Evolutionary conservation across 2,329 filamentous ascomycete genomes (phyloP).

Genomic region (Sporothrix brasiliensis): DNA sequence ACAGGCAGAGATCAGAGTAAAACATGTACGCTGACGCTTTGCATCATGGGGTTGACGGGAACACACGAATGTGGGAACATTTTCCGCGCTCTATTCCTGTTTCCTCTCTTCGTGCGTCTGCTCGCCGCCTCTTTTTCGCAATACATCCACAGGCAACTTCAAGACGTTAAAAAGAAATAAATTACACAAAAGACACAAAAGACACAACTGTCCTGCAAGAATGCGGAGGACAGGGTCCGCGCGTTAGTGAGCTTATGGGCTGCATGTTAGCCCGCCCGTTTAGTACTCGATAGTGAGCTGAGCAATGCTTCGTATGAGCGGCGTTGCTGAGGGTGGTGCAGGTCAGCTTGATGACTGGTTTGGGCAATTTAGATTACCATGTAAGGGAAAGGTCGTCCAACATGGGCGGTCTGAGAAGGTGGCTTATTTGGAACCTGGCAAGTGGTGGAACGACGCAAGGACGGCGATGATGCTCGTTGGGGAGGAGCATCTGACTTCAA

Average conservation of each 20-base stretch:
- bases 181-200: background rate
- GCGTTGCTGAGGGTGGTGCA: constrained; percentile 1
- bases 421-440: constrained; percentile 15
- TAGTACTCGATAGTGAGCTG: constrained; percentile 11
- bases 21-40: background rate
- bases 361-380: constrained; percentile 15
- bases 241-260: constrained; percentile 15
- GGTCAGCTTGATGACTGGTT: background rate
- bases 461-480: background rate
- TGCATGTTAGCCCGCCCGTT: background rate
- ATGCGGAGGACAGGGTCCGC: constrained; percentile 17
- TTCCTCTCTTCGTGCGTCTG: background rate
- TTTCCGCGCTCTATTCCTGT: background rate
- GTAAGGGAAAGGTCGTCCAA: constrained; percentile 11
- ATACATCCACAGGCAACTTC: background rate
- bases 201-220: too few species aligned
- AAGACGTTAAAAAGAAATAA: background rate
- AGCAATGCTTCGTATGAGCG: background rate
- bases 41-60: background rate
- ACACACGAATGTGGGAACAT: constrained; percentile 1
- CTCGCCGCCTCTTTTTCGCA: background rate
- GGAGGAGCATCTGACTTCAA: background rate
- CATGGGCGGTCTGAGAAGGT: background rate
- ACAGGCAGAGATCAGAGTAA: background rate
- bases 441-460: background rate